Conservation (phyloP, 2,329 filamentous ascomycete species). For the Botrytis medusae region DNA sequence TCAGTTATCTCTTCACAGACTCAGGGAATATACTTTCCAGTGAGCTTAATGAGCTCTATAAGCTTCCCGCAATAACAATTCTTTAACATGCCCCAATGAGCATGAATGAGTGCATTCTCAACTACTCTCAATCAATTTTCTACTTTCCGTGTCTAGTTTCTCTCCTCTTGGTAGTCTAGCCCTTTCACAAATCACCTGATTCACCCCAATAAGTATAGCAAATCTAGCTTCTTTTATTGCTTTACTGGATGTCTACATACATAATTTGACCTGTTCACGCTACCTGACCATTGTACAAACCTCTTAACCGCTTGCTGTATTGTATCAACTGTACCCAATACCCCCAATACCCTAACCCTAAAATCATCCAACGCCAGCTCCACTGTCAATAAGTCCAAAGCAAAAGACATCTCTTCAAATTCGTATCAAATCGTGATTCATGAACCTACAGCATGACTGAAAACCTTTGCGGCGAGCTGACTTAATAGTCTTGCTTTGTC, state of each 20-base stretch:
- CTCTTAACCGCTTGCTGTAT: background rate
- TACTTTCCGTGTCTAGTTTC: background rate
- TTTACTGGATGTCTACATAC: background rate
- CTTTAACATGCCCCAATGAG: too few species aligned
- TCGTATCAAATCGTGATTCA: background rate
- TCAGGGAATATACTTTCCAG: background rate
- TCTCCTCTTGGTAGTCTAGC: background rate
- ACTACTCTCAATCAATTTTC: too few species aligned
- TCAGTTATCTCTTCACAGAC: background rate
- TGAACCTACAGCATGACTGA: conserved; percentile 70
- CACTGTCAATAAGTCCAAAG: background rate
- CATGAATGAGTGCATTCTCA: background rate
- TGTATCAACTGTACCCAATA: background rate
- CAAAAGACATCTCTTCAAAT: background rate
- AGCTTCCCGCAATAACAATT: background rate
- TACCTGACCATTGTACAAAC: background rate
- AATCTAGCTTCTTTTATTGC: background rate
- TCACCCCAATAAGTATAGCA: background rate
- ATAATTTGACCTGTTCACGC: background rate
- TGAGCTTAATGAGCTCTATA: background rate
- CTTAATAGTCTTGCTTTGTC: conserved; percentile 80
- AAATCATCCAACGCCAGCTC: conserved; percentile 1
- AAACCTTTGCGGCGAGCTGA: conserved; percentile 64
- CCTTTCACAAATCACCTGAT: background rate
- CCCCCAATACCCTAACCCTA: background rate